phyloP scores from a whole-genome alignment of 148 eudicot species.

The Selenicereus undatus region DNA sequence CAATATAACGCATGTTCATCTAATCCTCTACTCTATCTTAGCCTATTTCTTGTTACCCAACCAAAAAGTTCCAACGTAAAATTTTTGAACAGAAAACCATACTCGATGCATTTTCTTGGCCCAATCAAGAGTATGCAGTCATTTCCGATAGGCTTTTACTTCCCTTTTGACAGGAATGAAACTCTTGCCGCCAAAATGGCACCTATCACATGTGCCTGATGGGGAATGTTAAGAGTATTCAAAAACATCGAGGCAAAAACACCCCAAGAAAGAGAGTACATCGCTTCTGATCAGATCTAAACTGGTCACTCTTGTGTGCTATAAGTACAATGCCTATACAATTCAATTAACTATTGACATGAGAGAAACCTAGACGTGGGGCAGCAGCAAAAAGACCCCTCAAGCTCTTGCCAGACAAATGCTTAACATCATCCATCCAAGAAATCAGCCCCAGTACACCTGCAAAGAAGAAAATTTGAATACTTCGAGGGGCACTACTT shows the following conservation, averaged over 20 bases:
- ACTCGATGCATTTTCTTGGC: not conserved
- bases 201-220: too few relatives aligned
- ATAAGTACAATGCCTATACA: not conserved
- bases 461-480: slow-evolving; percentile 9
- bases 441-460: slow-evolving; percentile 49
- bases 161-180: not conserved
- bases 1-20: not conserved
- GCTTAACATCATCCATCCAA: slow-evolving; percentile 37
- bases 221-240: too few relatives aligned
- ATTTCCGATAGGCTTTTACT: not conserved
- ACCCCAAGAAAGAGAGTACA: too few relatives aligned
- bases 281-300: too few relatives aligned
- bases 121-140: not conserved
- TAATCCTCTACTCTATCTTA: not conserved
- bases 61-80: not conserved
- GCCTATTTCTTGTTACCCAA: not conserved
- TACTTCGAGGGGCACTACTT: not conserved
- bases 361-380: slow-evolving; percentile 8
- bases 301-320: too few relatives aligned
- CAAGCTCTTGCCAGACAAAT: slow-evolving; percentile 14
- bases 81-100: not conserved
- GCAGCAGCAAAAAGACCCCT: slow-evolving; percentile 13
- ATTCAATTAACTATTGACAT: not conserved
- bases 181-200: too few relatives aligned
- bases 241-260: too few relatives aligned